These are phyloP conservation scores for Penicillium samsonianum DNA, from an alignment of 495 filamentous ascomycete species.

Conservation along the genomic window DNA sequence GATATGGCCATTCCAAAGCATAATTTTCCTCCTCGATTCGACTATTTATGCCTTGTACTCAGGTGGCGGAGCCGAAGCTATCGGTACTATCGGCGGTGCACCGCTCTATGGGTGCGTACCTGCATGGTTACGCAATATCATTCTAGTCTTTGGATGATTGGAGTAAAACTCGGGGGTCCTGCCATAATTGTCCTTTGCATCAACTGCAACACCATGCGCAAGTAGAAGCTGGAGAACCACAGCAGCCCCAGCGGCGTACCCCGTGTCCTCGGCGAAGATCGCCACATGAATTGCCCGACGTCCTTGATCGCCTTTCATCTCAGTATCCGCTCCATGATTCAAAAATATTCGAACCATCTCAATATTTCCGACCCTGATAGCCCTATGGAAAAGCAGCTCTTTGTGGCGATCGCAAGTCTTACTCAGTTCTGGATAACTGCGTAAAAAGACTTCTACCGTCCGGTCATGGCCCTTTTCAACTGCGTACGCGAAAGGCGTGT, in stretches of 20 bases:
- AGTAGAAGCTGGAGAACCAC: neutral
- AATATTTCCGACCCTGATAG: neutral
- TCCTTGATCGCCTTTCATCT: neutral
- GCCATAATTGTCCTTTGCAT: neutral
- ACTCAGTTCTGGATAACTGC: neutral
- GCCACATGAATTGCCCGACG: neutral
- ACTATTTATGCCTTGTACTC: neutral
- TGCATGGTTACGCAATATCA: neutral
- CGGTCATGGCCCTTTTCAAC: neutral
- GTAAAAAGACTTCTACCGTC: neutral
- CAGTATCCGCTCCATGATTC: neutral
- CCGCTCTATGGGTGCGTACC: neutral
- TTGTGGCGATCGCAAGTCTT: neutral
- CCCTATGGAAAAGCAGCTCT: neutral
- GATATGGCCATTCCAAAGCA: neutral
- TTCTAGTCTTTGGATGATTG: neutral
- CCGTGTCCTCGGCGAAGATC: neutral
- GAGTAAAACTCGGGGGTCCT: neutral
- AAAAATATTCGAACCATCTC: neutral
- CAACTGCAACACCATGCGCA: neutral
- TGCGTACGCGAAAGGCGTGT: neutral
- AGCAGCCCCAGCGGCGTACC: neutral
- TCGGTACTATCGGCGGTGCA: neutral
- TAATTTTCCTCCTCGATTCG: neutral
- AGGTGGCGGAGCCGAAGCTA: neutral